Percentiles rank a stretch among this genome's conserved stretches.
phyloP scores from a whole-genome alignment of 495 filamentous ascomycete genomes.

The Penicillium dipodomyicola region DNA sequence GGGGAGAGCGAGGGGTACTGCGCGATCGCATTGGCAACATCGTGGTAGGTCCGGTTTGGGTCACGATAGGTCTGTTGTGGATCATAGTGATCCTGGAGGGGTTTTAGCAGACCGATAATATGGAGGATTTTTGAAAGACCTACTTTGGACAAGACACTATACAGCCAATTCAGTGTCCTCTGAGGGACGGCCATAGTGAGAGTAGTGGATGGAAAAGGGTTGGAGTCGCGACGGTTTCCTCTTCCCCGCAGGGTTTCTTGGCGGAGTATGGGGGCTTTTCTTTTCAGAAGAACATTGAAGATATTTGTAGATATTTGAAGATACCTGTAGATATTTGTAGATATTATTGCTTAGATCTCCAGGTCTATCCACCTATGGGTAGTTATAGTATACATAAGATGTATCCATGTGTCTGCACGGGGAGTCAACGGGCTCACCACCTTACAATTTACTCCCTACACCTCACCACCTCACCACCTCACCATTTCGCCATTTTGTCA shows the following conservation, averaged over 20 bases:
- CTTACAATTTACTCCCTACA: too few relatives aligned
- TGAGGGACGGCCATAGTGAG: constrained; percentile 74
- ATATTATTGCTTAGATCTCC: too few relatives aligned
- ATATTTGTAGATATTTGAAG: too few relatives aligned
- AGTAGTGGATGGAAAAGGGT: constrained; percentile 15
- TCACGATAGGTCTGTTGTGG: constrained; percentile 88
- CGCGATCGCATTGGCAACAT: constrained; percentile 78
- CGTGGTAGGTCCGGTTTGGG: constrained; percentile 86
- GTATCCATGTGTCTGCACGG: too few relatives aligned
- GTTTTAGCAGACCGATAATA: constrained; percentile 10
- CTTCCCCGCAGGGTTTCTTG: constrained; percentile 27
- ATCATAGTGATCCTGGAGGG: constrained; percentile 80
- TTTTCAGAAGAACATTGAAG: not conserved
- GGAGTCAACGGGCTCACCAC: too few relatives aligned
- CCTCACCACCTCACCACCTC: too few relatives aligned
- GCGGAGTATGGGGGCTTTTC: not conserved
- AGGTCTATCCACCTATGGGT: too few relatives aligned
- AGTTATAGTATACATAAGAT: too few relatives aligned
- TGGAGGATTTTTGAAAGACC: not conserved
- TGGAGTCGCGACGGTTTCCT: constrained; percentile 11
- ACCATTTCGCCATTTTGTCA: too few relatives aligned
- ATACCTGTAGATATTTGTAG: too few relatives aligned
- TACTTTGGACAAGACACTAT: constrained; percentile 83
- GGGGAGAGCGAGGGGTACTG: constrained; percentile 81
- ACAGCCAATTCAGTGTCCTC: constrained; percentile 90